Base-by-base conservation (phyloP, 163 green algal species). In the Prototheca wickerhamii region DNA sequence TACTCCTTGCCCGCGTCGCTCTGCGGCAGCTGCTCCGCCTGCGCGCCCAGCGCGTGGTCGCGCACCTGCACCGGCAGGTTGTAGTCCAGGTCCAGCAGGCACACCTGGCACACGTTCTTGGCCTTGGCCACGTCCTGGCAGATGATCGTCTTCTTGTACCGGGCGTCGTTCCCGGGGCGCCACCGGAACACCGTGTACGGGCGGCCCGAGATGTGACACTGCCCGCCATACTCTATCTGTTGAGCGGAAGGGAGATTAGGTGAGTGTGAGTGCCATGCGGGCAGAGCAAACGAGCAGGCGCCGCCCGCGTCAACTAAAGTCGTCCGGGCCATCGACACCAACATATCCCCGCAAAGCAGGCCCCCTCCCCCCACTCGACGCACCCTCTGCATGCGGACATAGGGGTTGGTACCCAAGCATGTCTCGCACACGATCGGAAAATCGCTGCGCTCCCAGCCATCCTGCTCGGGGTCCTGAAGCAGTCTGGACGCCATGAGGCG, bases 91-190 rank as follows among this genome's bases (percentile, higher is more conserved):
- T 99, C 93, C 60, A 99, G 74, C 55, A 99, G 74, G 82, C 93
- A 99, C 3, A 96, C 89, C 87, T 99, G 93, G 79, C 93, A 99
- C 21, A 99, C 93, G 65, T 99, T 97, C 74, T 98, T 98, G 18
- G 89, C 86, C 69, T 97, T 97, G 34, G 91, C 88, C n/a, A 96
- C 93, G 61, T 96, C 91, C 68, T 97, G 90, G 71, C 93, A 99
- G 63, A 99, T 91, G 69, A 97, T 94, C 23, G 93, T 99, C 74
- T 96, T 96, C 81, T 99, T 99, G 84, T 97, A 98, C 34, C 71
- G 86, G 2, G 93, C 92, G 44, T 98, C 92, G 57, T 75, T 88
- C 37, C 94, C 94, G 4, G 94, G 94, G 4, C 86, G 70, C 93
- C 93, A 99, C 2, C 94, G 75, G 71, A 98, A 99, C 8, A 97